These are phyloP conservation scores for Anthracocystis panici-leucophaei DNA, from an alignment of 1,284 basidiomycete species.

Conservation along the genomic window DNA sequence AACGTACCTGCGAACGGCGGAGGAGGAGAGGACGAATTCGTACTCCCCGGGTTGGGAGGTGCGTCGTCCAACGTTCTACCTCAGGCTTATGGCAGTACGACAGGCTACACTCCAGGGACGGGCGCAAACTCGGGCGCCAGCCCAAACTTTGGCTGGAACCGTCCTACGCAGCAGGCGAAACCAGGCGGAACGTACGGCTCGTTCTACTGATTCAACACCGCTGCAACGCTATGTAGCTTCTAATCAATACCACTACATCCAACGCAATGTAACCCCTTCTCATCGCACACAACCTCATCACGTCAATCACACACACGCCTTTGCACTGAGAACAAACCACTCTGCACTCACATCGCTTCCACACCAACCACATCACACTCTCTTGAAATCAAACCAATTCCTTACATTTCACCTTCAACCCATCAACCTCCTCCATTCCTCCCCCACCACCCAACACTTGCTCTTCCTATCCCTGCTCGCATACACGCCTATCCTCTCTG, in stretches of 20 bases:
- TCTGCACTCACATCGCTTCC: background rate
- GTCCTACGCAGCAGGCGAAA: conserved; percentile 13
- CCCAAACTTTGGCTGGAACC: conserved; percentile 18
- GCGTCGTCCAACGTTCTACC: background rate
- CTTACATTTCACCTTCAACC: background rate
- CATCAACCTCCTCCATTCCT: conserved; percentile 35
- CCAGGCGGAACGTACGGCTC: conserved; percentile 45
- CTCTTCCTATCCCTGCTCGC: conserved; percentile 56
- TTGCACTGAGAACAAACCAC: too few relatives aligned
- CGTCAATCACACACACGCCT: too few relatives aligned
- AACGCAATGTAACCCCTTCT: too few relatives aligned
- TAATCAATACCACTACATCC: too few relatives aligned
- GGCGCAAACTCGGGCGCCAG: conserved; percentile 26
- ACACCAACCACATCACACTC: background rate
- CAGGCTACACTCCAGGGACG: conserved; percentile 28
- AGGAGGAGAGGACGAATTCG: conserved; percentile 20
- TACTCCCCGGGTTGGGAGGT: conserved; percentile 18
- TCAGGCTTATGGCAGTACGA: background rate
- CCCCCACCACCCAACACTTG: conserved; percentile 55
- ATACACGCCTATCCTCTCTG: conserved; percentile 46
- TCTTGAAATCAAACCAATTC: background rate
- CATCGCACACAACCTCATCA: too few relatives aligned
- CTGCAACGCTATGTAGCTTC: too few relatives aligned
- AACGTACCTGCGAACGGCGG: background rate
- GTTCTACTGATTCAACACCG: conserved; percentile 20